Evolutionary conservation across 306 rosid genomes (phyloP), one percentile per base, ranked within the genome.

Genomic region (Gleditsia sinensis): DNA sequence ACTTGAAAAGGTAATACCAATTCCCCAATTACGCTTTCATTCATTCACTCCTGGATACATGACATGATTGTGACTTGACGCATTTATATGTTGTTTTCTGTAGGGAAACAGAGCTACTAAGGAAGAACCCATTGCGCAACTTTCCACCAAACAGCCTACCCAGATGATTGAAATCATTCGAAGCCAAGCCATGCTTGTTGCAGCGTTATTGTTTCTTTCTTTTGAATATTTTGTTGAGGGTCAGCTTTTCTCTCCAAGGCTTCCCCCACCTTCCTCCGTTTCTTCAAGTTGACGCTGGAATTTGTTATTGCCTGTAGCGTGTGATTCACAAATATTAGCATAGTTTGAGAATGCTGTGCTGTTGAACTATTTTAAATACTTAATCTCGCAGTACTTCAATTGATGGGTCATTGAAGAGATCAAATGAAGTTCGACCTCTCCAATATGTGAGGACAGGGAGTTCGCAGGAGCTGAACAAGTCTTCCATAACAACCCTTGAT

Each of bases 101-200:
- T 85, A 93, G 97, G 81, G 94, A 94, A 86, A 81, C 96, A 6
- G 96, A 94, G 66, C 69, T 91, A 67, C 69, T 94, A 56, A 81
- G 96, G 84, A 84, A 83, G 87, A 85, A 91, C 50, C 98, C 98
- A 62, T 74, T 94, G n/a, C 94, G 94, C 66, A 85, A 94, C 64
- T 94, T 94, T 30, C 97, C 93, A 49, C 82, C 78, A 25, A 82
- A 39, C 84, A 89, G 92, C 69, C 89, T 93, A 33, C 97, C 98
- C 17, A 86, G 97, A 85, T 89, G 84, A 71, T 62, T 42, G 53
- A 69, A 62, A 54, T 48, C 36, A 9, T 40, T 33, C 32, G 40
- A 14, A 20, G 24, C 39, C 46, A 64, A 56, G 36, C 43, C 28
- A 25, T 50, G 63, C 64, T 37, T 40, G 55, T 25, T 45, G 57